Evolutionary conservation across 2,329 filamentous ascomycete genomes (phyloP).

Genomic region (Aspergillus ruber): DNA sequence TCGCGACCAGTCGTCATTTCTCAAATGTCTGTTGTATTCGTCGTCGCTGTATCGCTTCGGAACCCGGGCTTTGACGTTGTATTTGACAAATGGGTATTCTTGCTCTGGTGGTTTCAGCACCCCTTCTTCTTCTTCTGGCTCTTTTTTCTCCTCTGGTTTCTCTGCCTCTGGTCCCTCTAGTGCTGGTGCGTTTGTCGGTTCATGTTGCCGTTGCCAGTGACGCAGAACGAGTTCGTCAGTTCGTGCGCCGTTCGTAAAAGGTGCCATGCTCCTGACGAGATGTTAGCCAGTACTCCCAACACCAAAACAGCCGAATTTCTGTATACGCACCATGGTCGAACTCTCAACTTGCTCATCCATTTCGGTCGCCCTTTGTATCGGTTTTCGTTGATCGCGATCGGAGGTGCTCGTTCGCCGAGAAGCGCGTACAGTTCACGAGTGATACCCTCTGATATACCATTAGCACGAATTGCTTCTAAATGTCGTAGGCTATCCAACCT

Average conservation of each 20-base stretch:
- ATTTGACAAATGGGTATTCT: conserved; percentile 68
- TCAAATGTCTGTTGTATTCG: conserved; percentile 71
- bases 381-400: conserved; percentile 47
- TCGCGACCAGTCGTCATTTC: conserved; percentile 74
- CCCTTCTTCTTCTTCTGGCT: conserved; percentile 32
- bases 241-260: conserved; percentile 74
- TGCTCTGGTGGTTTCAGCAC: conserved; percentile 32
- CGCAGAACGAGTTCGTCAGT: conserved; percentile 63
- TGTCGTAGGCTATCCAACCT: too few relatives aligned
- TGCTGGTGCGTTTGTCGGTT: conserved; percentile 31
- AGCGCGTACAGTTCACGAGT: conserved; percentile 46
- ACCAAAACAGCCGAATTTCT: neutral
- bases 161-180: conserved; percentile 35
- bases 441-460: conserved; percentile 38
- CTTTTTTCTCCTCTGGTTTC: conserved; percentile 29
- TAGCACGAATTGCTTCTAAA: neutral
- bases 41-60: conserved; percentile 74
- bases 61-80: conserved; percentile 72
- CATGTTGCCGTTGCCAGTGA: conserved; percentile 71
- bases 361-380: conserved; percentile 47
- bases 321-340: conserved; percentile 39
- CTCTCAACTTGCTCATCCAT: conserved; percentile 40
- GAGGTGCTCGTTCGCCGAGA: conserved; percentile 46
- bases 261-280: conserved; percentile 59
- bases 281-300: conserved; percentile 15